These are phyloP conservation scores for Globisporangium acanthophoron DNA, from an alignment of 352 stramenopile species.

Conservation along the genomic window DNA sequence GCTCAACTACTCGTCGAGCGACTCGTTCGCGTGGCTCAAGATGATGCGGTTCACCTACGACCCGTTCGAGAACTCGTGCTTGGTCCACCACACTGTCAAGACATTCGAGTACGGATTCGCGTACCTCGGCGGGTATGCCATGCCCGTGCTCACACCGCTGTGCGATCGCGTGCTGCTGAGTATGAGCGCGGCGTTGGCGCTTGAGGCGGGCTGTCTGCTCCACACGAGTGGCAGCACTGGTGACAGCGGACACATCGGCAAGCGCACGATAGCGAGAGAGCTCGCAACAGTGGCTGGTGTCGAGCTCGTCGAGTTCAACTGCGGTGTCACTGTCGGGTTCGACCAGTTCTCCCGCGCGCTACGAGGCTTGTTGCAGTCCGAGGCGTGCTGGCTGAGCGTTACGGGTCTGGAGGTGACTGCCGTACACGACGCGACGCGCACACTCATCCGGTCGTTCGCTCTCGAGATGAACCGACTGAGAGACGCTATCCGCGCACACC, in stretches of 20 bases:
- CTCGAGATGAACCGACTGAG: conserved; percentile 41
- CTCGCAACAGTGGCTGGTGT: conserved; percentile 37
- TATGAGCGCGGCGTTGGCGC: conserved; percentile 47
- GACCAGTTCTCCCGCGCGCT: conserved; percentile 36
- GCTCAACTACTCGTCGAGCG: conserved; percentile 35
- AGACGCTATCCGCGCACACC: conserved; percentile 32
- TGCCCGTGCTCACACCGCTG: conserved; percentile 46
- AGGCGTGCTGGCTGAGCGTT: conserved; percentile 35
- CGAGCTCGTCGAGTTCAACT: conserved; percentile 38
- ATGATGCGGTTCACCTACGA: conserved; percentile 60
- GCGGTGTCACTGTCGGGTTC: conserved; percentile 23
- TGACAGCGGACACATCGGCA: conserved; percentile 22
- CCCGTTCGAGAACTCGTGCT: conserved; percentile 43
- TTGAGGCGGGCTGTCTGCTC: conserved; percentile 45
- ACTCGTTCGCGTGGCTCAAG: conserved; percentile 60
- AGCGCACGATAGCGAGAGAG: conserved; percentile 38
- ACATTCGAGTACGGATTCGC: conserved; percentile 60
- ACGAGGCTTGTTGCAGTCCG: conserved; percentile 31
- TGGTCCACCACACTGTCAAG: conserved; percentile 54
- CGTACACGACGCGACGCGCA: conserved; percentile 4
- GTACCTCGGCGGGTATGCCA: conserved; percentile 39
- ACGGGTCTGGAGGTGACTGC: conserved; percentile 26
- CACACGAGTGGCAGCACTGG: conserved; percentile 17
- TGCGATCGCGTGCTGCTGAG: conserved; percentile 50
- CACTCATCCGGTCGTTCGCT: conserved; percentile 26